Base-by-base conservation (phyloP, 2,329 filamentous ascomycete genomes). In the Colletotrichum sp. region DNA sequence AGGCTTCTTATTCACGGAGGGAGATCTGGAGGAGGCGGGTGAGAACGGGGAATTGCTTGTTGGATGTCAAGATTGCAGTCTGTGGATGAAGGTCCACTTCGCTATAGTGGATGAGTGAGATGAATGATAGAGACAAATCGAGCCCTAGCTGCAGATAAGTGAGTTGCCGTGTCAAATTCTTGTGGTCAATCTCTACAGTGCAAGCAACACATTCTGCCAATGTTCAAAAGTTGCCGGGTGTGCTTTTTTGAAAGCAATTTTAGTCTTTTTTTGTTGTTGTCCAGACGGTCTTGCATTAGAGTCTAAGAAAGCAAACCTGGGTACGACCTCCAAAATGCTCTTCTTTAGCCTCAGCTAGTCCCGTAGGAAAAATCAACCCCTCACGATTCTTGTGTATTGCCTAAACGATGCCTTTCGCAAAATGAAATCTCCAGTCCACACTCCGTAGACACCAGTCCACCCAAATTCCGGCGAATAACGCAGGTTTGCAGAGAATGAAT, bases 71-170 rank as follows among this genome's bases (percentile, higher is more conserved):
- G 92, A 93, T 79, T 94, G 92, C 78, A 94, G 92, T 80, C 84
- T 94, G 61, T 94, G 91, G 91, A 82, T 94, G 68, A 88, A 89
- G 72, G 91, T 94, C 48, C 87, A 92, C 67, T 94, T 93, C 85
- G 91, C 90, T 11, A 87, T 92, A 16, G 83, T 91, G 32, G 83
- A 85, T 11, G 74, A 74, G 12, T 74, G 22, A 74, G 34, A 27
- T 25, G 19, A 30, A 32, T 59, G 8, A 9, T 27, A 16, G 30
- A 19, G 8, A 59, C 25, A 30, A 19, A 28, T 7, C 25, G 4
- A 30, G 15, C 27, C 25, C 15, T n/a, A 30, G 61, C 34, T 44
- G 13, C 61, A 44, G 71, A 52, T 52, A 19, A 52, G n/a, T 8
- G n/a, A 52, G n/a, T 25, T 52, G n/a, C 36, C n/a, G n/a, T 52